These are phyloP conservation scores for Hemileccinum impolitum DNA, from an alignment of 768 basidiomycete species.

Conservation along the genomic window DNA sequence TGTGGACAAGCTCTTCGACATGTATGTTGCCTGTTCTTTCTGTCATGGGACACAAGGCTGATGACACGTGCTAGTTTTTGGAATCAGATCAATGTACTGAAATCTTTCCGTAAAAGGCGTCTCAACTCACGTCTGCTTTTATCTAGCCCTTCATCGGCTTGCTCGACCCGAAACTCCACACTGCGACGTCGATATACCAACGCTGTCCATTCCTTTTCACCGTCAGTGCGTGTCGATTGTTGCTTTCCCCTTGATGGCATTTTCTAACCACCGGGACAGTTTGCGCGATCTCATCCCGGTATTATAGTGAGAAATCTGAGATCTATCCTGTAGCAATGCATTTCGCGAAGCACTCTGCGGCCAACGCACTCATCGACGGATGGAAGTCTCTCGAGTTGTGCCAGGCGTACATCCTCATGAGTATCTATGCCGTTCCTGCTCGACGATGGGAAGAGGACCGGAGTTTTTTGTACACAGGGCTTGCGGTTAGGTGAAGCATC, in stretches of 20 bases:
- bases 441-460: slow-evolving; percentile 87
- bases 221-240: slow-evolving; percentile 53
- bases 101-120: background rate
- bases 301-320: slow-evolving; percentile 73
- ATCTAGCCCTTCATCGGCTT: slow-evolving; percentile 62
- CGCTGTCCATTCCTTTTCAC: slow-evolving; percentile 91
- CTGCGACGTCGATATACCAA: slow-evolving; percentile 71
- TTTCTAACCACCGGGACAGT: slow-evolving; percentile 39
- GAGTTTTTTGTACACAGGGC: slow-evolving; percentile 85
- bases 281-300: slow-evolving; percentile 83
- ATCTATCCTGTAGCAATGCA: slow-evolving; percentile 89
- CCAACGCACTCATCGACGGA: slow-evolving; percentile 75
- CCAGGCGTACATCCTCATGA: slow-evolving; percentile 90
- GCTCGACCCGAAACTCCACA: slow-evolving; percentile 79
- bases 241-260: background rate
- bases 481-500: slow-evolving; percentile 66
- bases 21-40: slow-evolving; percentile 46
- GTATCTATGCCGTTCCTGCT: slow-evolving; percentile 75
- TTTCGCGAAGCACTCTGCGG: slow-evolving; percentile 80
- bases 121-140: slow-evolving; percentile 4
- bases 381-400: slow-evolving; percentile 86
- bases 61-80: slow-evolving; percentile 53
- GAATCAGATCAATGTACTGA: slow-evolving; percentile 60
- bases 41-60: background rate
- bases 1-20: slow-evolving; percentile 79